A percentile compares a stretch with the other conserved stretches of the same genome.
These are phyloP conservation scores for Cicer yamashitae DNA, from an alignment of 306 rosid genomes.

Conservation along the genomic window DNA sequence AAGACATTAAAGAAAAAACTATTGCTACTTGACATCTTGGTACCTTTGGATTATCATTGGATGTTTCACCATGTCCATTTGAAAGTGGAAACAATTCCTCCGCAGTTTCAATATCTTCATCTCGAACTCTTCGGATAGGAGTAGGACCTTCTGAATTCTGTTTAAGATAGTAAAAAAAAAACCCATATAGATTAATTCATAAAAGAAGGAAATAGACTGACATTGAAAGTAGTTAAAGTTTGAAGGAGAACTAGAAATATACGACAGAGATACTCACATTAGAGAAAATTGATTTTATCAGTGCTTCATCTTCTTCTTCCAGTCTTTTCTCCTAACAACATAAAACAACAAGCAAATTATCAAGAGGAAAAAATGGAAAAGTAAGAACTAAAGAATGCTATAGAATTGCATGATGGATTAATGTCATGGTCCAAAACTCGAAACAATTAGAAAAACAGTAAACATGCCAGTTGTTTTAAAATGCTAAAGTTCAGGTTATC, in stretches of 20 bases:
- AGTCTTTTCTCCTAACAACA: conserved; percentile 68
- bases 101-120: conserved; percentile 73
- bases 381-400: conserved; percentile 13
- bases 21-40: conserved; percentile 2
- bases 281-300: conserved; percentile 71
- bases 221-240: conserved; percentile 4
- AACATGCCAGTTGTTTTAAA: neutral
- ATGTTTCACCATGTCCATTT: conserved; percentile 50
- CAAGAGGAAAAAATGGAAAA: neutral
- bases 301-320: conserved; percentile 90
- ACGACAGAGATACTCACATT: conserved; percentile 53
- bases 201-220: neutral
- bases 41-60: conserved; percentile 58
- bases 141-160: conserved; percentile 66
- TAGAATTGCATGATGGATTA: neutral
- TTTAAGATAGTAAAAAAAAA: conserved; percentile 30
- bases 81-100: conserved; percentile 44
- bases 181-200: conserved; percentile 13
- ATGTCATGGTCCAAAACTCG: neutral
- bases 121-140: conserved; percentile 61
- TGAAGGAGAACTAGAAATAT: neutral
- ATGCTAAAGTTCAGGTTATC: neutral
- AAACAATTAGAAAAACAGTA: neutral
- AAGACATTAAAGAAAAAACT: conserved; percentile 33
- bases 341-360: conserved; percentile 22